Evolutionary conservation across 352 stramenopile genomes (phyloP).

Genomic region (Stephanocyclus meneghinianus): DNA sequence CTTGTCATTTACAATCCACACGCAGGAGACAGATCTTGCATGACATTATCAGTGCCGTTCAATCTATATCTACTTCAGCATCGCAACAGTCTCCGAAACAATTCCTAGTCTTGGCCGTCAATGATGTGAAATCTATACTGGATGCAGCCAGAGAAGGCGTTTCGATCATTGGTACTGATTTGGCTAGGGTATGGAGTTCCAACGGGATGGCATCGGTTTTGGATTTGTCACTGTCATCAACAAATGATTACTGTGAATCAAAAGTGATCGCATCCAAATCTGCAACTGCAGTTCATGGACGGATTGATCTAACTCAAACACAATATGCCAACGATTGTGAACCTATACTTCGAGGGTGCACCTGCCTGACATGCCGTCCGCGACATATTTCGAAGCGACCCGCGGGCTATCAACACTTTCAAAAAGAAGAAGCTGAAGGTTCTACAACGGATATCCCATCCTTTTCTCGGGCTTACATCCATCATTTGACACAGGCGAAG

Average conservation of each 20-base stretch:
- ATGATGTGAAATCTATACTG: conserved; percentile 57
- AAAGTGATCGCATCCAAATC: not conserved
- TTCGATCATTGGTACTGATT: conserved; percentile 64
- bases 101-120: conserved; percentile 30
- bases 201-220: conserved; percentile 49
- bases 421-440: conserved; percentile 54
- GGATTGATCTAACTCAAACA: conserved; percentile 57
- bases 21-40: conserved; percentile 12
- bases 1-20: conserved; percentile 4
- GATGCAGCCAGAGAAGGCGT: conserved; percentile 40
- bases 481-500: conserved; percentile 90
- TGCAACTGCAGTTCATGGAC: conserved; percentile 24
- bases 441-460: conserved; percentile 6
- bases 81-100: conserved; percentile 17
- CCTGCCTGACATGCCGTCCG: conserved; percentile 54
- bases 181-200: conserved; percentile 53
- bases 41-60: conserved; percentile 24
- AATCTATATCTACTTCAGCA: conserved; percentile 12
- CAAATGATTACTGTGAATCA: not conserved
- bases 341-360: conserved; percentile 54
- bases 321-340: conserved; percentile 48
- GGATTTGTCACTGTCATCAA: conserved; percentile 26
- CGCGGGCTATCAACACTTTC: conserved; percentile 4
- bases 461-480: conserved; percentile 85
- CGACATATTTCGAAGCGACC: not conserved